These are phyloP conservation scores for Ploettnerulaceae sp. DNA, from an alignment of 2,329 filamentous ascomycete genomes.

Conservation along the genomic window DNA sequence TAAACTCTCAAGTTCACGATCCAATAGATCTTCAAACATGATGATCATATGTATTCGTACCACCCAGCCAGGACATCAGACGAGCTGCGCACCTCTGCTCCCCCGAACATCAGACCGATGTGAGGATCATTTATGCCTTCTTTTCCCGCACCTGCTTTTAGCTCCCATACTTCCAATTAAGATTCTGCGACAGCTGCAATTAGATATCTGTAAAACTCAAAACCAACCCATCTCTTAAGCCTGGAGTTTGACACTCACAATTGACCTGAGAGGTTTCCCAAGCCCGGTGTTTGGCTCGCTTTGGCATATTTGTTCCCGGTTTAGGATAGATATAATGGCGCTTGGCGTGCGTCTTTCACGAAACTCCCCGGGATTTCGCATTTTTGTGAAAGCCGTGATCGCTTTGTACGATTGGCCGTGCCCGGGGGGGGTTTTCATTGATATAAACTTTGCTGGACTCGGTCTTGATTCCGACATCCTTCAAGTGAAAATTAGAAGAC, in stretches of 20 bases:
- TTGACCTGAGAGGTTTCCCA: not conserved
- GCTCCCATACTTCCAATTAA: not conserved
- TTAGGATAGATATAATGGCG: conserved; percentile 1
- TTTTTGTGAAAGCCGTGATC: not conserved
- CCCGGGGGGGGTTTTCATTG: no score
- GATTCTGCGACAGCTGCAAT: not conserved
- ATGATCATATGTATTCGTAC: not conserved
- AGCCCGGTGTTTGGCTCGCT: not conserved
- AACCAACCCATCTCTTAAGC: conserved; percentile 2
- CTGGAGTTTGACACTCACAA: not conserved
- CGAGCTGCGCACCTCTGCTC: not conserved
- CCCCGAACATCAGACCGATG: conserved; percentile 5
- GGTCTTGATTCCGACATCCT: no score
- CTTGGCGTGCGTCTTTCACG: no score
- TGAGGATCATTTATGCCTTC: conserved; percentile 11
- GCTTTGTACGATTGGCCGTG: not conserved
- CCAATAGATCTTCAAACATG: not conserved
- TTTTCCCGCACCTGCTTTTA: not conserved
- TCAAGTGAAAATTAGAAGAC: no score
- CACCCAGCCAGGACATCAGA: conserved; percentile 3
- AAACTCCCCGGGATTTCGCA: conserved; percentile 1
- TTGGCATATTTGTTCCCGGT: not conserved
- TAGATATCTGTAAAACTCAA: not conserved
- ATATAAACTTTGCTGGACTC: no score
- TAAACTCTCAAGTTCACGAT: not conserved